Evolutionary conservation across 1,139 yeast species (phyloP).

Genomic region (Yamadazyma triangularis): DNA sequence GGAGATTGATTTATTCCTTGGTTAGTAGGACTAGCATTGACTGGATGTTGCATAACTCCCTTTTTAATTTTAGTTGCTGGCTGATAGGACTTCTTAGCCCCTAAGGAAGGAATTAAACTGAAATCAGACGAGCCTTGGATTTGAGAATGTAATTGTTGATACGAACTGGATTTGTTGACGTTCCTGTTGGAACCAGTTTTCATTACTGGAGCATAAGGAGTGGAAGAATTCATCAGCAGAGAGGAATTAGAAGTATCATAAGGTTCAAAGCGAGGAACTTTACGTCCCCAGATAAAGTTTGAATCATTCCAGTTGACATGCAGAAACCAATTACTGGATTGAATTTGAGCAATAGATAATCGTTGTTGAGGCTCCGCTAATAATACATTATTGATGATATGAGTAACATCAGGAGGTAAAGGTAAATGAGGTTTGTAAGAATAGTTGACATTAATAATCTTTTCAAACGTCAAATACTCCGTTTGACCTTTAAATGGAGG

Average conservation of each 20-base stretch:
- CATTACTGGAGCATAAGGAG: constrained; percentile 30
- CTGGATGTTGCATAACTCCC: constrained; percentile 3
- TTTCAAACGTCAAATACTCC: constrained; percentile 91
- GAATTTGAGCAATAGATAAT: constrained; percentile 31
- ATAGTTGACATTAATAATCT: constrained; percentile 79
- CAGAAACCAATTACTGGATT: constrained; percentile 34
- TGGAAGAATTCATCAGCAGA: constrained; percentile 14
- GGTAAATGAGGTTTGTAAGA: constrained; percentile 80
- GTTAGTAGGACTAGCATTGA: constrained; percentile 7
- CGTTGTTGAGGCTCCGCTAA: constrained; percentile 40
- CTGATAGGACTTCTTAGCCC: constrained; percentile 26
- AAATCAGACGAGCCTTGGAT: constrained; percentile 31
- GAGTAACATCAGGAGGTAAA: constrained; percentile 51
- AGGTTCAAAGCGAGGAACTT: constrained; percentile 45
- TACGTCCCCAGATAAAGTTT: constrained; percentile 40
- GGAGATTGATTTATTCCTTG: constrained; percentile 7
- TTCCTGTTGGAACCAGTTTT: constrained; percentile 38
- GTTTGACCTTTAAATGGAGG: constrained; percentile 98
- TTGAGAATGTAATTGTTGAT: constrained; percentile 41
- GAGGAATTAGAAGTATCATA: constrained; percentile 39
- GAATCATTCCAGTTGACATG: constrained; percentile 42
- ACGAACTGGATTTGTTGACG: constrained; percentile 35
- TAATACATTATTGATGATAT: constrained; percentile 65
- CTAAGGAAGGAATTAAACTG: constrained; percentile 28
- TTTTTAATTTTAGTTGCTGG: constrained; percentile 33